A percentile compares a stretch with the other conserved stretches of the same genome.
These are phyloP conservation scores for Pseudocercospora crystallina DNA, from an alignment of 2,329 filamentous ascomycete species.

Conservation along the genomic window DNA sequence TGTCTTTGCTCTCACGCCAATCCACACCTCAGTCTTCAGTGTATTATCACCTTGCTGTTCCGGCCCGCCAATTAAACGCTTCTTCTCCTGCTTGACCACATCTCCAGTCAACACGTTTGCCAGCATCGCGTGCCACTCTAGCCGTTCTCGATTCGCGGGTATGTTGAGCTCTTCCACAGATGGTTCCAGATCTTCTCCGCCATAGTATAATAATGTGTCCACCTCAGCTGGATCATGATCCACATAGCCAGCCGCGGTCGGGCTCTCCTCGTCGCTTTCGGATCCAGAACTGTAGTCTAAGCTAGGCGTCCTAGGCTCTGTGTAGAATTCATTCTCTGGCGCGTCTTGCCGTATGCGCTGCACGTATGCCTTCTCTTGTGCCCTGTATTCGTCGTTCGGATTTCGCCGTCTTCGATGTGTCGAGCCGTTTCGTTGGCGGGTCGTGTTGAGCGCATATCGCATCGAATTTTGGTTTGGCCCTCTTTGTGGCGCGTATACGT, in stretches of 20 bases:
- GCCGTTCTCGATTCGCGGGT: slow-evolving; percentile 79
- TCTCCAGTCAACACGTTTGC: slow-evolving; percentile 94
- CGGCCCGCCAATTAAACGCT: slow-evolving; percentile 79
- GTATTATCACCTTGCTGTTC: slow-evolving; percentile 72
- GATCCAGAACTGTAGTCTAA: slow-evolving; percentile 71
- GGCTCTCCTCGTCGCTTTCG: slow-evolving; percentile 87
- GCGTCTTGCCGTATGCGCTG: slow-evolving; percentile 77
- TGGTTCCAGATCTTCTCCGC: slow-evolving; percentile 83
- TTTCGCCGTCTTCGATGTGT: slow-evolving; percentile 59
- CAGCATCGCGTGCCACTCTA: slow-evolving; percentile 98
- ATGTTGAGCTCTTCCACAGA: slow-evolving; percentile 88
- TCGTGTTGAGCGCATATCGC: slow-evolving; percentile 36
- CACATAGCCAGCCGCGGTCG: slow-evolving; percentile 77
- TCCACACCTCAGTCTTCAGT: slow-evolving; percentile 73
- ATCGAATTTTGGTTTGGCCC: slow-evolving; percentile 49
- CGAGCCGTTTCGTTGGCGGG: slow-evolving; percentile 55
- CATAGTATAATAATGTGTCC: slow-evolving; percentile 89
- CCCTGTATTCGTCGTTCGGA: slow-evolving; percentile 71
- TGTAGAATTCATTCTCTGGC: slow-evolving; percentile 66
- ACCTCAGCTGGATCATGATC: slow-evolving; percentile 85
- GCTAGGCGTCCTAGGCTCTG: slow-evolving; percentile 67
- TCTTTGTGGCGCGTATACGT: slow-evolving; percentile 51
- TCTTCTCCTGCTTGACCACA: slow-evolving; percentile 97
- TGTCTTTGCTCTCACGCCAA: slow-evolving; percentile 78
- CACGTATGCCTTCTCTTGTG: slow-evolving; percentile 92